A percentile compares a stretch with the other conserved stretches of the same genome.
Evolutionary conservation across 176 grass and related monocot genomes (phyloP).

Genomic region (Saccharum spontaneum): DNA sequence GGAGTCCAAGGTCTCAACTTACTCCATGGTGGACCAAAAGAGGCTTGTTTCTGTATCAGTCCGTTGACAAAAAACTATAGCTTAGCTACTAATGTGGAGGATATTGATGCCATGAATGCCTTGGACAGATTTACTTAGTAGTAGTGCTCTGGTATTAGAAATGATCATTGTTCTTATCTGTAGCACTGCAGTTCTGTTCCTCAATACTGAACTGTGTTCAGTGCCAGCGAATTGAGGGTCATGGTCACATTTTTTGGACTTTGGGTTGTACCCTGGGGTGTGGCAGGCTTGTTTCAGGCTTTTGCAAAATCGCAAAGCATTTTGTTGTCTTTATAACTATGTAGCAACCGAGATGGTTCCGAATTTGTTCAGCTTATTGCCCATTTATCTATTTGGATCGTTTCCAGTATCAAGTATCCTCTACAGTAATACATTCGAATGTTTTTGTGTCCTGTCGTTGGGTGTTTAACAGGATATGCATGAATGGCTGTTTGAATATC

Average conservation of each 20-base stretch:
- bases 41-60: background rate
- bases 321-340: background rate
- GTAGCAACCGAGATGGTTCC: background rate
- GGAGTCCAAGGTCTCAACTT: background rate
- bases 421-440: too few species aligned
- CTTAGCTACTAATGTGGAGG: constrained; percentile 9
- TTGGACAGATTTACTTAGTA: background rate
- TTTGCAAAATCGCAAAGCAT: background rate
- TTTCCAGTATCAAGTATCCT: background rate
- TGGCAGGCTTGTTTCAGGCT: background rate
- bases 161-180: background rate
- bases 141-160: background rate
- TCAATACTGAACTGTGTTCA: background rate
- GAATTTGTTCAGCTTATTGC: background rate
- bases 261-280: background rate
- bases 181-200: background rate
- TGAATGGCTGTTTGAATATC: background rate
- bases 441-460: background rate
- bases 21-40: constrained; percentile 10
- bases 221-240: background rate
- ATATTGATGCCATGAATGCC: background rate
- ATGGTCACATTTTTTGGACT: background rate
- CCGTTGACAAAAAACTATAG: background rate
- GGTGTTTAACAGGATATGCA: background rate
- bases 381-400: background rate